phyloP scores from a whole-genome alignment of 768 basidiomycete species.

The Clitopilus hobsonii region DNA sequence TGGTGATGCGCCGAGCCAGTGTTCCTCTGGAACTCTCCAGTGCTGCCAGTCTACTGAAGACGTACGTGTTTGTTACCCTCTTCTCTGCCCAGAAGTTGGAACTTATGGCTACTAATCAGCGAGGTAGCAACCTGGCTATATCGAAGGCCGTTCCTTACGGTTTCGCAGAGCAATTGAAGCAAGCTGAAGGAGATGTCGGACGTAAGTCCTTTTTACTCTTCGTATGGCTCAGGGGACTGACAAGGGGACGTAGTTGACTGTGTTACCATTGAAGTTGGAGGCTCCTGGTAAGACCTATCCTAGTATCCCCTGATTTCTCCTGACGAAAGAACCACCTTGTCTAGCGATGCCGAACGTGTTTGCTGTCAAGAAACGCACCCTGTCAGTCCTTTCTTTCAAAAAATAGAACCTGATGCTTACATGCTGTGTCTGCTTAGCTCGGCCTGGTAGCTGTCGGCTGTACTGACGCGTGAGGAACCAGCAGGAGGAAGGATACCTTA shows the following conservation, averaged over 20 bases:
- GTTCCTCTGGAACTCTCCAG: neutral
- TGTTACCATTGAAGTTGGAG: neutral
- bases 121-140: neutral
- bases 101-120: neutral
- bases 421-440: neutral
- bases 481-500: no score
- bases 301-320: neutral
- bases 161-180: neutral
- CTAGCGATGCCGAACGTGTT: neutral
- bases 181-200: neutral
- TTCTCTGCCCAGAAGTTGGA: neutral
- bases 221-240: neutral
- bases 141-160: neutral
- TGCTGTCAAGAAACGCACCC: neutral
- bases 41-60: neutral
- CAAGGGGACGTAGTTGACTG: neutral
- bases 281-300: neutral
- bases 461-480: no score
- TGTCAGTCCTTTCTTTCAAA: neutral
- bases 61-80: neutral
- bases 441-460: no score
- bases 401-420: neutral
- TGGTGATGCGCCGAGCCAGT: neutral
- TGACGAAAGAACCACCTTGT: neutral
- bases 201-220: neutral